Evolutionary conservation across 1,284 basidiomycete species (phyloP).

Genomic region (Amylostereum areolatum): DNA sequence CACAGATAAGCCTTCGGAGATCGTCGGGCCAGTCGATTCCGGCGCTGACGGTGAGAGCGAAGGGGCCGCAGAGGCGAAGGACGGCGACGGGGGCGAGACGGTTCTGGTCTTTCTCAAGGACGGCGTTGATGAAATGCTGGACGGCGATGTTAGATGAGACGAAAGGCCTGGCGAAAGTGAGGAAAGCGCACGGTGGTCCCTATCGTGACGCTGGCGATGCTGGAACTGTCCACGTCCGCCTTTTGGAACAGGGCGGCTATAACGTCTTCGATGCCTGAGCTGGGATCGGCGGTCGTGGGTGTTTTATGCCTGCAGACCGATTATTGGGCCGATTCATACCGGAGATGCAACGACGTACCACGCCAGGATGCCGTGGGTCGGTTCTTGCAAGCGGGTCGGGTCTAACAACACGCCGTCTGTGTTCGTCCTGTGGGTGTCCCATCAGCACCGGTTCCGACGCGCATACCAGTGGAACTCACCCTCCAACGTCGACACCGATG

Average conservation of each 20-base stretch:
- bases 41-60: constrained; percentile 32
- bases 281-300: constrained; percentile 46
- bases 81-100: constrained; percentile 47
- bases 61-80: constrained; percentile 43
- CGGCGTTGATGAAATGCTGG: constrained; percentile 42
- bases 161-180: neutral
- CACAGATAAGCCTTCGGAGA: constrained; percentile 34
- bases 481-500: constrained; percentile 45
- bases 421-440: no score
- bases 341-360: no score
- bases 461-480: no score
- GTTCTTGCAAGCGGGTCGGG: constrained; percentile 26
- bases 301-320: constrained; percentile 47
- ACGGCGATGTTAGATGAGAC: neutral
- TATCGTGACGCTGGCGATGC: constrained; percentile 38
- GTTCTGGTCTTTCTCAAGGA: constrained; percentile 41
- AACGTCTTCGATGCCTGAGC: constrained; percentile 43
- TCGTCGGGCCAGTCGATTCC: constrained; percentile 42
- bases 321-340: no score
- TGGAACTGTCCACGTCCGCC: constrained; percentile 25
- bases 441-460: no score
- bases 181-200: constrained; percentile 34
- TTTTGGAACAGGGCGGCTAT: constrained; percentile 34
- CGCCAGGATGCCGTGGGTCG: constrained; percentile 38
- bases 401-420: constrained; percentile 51